phyloP scores from a whole-genome alignment of 495 filamentous ascomycete species.

The Podospora conica region DNA sequence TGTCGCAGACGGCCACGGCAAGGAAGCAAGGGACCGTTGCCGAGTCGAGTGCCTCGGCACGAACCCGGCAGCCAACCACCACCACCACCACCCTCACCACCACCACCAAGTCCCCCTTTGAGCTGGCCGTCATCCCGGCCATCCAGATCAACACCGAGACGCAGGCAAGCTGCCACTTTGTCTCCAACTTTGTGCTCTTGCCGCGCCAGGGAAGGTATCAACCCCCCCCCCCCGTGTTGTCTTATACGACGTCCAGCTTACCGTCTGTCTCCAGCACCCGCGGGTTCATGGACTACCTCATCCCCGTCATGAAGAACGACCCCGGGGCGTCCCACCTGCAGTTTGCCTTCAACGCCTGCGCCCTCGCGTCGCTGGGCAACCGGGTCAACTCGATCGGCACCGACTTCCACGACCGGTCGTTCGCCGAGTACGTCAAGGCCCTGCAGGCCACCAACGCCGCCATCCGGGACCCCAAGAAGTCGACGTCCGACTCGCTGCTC shows the following conservation, averaged over 20 bases:
- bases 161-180: conserved; percentile 48
- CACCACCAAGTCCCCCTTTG: conserved; percentile 10
- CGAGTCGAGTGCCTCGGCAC: neutral
- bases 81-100: conserved; percentile 4
- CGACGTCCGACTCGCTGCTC: conserved; percentile 48
- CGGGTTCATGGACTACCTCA: conserved; percentile 53
- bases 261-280: conserved; percentile 19
- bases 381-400: conserved; percentile 24
- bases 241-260: neutral
- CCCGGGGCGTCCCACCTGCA: conserved; percentile 35
- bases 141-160: conserved; percentile 37
- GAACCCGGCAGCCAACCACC: neutral
- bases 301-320: conserved; percentile 46
- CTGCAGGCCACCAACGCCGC: conserved; percentile 49
- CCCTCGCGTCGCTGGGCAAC: conserved; percentile 49
- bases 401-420: conserved; percentile 33
- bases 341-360: conserved; percentile 55
- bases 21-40: conserved; percentile 1
- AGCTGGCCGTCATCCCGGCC: conserved; percentile 22
- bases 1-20: conserved; percentile 11
- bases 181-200: conserved; percentile 50
- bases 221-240: neutral
- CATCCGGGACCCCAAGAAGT: conserved; percentile 39
- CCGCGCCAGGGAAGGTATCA: conserved; percentile 32
- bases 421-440: conserved; percentile 43